Base-by-base conservation (phyloP, 257 asterid genomes). In the Pogostemon cablin region DNA sequence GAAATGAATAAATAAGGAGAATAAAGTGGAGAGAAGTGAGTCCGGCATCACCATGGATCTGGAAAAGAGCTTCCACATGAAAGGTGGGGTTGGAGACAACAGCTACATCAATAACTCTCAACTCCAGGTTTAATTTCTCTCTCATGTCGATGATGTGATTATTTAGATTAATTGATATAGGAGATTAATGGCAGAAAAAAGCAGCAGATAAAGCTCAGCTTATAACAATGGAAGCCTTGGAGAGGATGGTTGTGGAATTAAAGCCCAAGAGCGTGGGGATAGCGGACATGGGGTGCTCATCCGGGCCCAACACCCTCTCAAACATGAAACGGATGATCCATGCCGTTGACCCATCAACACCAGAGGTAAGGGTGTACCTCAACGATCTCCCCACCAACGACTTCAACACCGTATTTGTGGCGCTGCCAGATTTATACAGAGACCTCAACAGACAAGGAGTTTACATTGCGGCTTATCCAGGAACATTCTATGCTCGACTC, bases 221-320 rank as follows among this genome's bases (percentile, higher is more conserved):
- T 15, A 15, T 15, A 15, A 15, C 15, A 15, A 15, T 15, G 40
- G 87, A 83, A 78, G 64, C 85, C 68, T 78, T 91, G 7, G 79
- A 84, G 56, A 75, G 81, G 64, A 79, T 81, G 47, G 77, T 72
- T 41, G 2, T 62, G 12, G 82, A 78, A 15, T 74, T 81, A n/a
- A 72, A 42, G 67, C 96, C 96, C 0, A 77, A 63, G 65, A 89
- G 96, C 95, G n/a, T 89, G 49, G 95, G 95, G 46, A 79, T 93
- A 58, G 96, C 97, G 6, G 99, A 93, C 78, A 77, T 93, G 71
- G 99, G 99, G 3, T 93, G 99, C 55, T 91, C 99, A 5, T 86
- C 96, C 0, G 97, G 99, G 7, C 97, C 92, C 0, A 93, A 91
- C 78, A 65, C 97, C 0, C 82, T 93, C 3, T 85, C 96, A 1